Base-by-base conservation (phyloP, 2,329 filamentous ascomycete species). In the Penicillium sp. region DNA sequence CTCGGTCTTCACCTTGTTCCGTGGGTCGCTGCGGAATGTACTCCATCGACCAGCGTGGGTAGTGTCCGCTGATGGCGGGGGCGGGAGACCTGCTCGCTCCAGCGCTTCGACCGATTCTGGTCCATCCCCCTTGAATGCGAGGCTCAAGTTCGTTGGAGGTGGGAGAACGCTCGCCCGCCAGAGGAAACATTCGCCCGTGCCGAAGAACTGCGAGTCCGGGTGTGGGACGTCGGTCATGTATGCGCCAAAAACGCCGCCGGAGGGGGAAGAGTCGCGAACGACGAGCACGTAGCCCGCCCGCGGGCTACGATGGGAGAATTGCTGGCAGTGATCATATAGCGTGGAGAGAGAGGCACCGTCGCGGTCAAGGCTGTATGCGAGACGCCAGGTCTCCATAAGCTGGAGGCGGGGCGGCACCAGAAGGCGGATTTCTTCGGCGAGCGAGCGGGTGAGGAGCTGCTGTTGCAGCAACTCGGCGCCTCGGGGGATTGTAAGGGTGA, bases 171-270 rank as follows among this genome's bases (percentile, higher is more conserved):
- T 82, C 1, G 87, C 85, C 41, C 86, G 82, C 88, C 88, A 94
- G 54, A 94, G 80, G 68, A 94, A 98, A 70, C 91, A 97, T 70
- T 98, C 93, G 61, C 93, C 93, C 9, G 89, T 96, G 61, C 93
- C 93, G 68, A 88, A 98, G 75, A 95, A 98, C 54, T 90, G 86
- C 2, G 88, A 73, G 1, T 82, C 76, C 0, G 89, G 88, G 58
- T 86, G 87, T 9, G 91, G 90, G 43, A 86, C 78, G 66, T 98
- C 91, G 45, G 89, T 94, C 46, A 97, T 81, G 68, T 97, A 97
- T 45, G 90, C 90, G 63, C 93, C 93, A 66, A 98, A 98, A 37
- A 89, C 79, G 26, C 70, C 64, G 41, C 66, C 63, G 25, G 62
- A 59, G 3, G 66, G 58, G 12, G 65, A 70, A 18, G 80, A 80